Evolutionary conservation across 306 rosid genomes (phyloP), one percentile per base, ranked within the genome.

Genomic region (Lithocarpus polystachyus): DNA sequence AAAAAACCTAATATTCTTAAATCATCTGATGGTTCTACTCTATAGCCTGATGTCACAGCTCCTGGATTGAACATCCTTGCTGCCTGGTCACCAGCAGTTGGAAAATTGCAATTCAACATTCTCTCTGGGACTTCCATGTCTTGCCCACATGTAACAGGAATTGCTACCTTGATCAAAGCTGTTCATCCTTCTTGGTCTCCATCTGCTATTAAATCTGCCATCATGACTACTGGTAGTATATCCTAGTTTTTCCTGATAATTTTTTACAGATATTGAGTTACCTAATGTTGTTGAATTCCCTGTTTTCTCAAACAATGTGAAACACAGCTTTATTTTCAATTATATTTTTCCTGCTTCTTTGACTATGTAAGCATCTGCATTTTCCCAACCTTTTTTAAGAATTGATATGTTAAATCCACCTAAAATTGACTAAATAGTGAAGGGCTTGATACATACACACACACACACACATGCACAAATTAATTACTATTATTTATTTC

Each of bases 71-170:
- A 92, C 89, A 90, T 92, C 79, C 89, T 92, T 0, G 94, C 97
- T 31, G 92, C 97, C 59, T 92, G 97, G 97, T 90, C 97, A 68
- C 97, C 97, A 4, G 91, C 90, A 78, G 86, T 78, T 31, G 89
- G 80, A 68, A 74, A 81, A 73, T 74, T 67, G 79, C 85, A 75
- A 71, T 92, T 85, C 82, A 90, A 90, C 85, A 84, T 92, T 73
- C 79, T 81, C 52, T 92, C 94, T 37, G 94, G 97, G 70, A 92
- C 97, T 74, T 92, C 97, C 68, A 92, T 92, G 97, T 78, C 97
- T 65, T 92, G 97, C 86, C 97, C 97, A 59, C 97, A 92, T 86
- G 87, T 87, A 71, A 85, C 97, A n/a, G 97, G 97, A 80, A 92
- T 92, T 55, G 94, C 97, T 29, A 22, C 91, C 52, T 86, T 92